These are phyloP conservation scores for Dothideomycetidae sp. DNA, from an alignment of 2,329 filamentous ascomycete species.

Conservation along the genomic window DNA sequence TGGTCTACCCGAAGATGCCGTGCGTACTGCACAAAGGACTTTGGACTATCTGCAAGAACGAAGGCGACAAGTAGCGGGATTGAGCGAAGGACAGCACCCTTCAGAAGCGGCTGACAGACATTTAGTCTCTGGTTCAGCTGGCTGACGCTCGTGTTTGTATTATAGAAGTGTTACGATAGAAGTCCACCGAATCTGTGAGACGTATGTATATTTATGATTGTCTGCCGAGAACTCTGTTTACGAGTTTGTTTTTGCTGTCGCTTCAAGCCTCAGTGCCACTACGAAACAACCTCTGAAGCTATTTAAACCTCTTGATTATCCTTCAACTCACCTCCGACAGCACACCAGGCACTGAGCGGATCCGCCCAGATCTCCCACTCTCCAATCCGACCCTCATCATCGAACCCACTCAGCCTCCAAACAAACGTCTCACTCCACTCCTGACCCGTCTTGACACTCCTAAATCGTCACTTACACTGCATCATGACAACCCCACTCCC, in stretches of 20 bases:
- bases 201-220: too few relatives aligned
- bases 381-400: slow-evolving; percentile 21
- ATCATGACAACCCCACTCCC: slow-evolving; percentile 18
- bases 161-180: too few relatives aligned
- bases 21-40: slow-evolving; percentile 50
- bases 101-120: too few relatives aligned
- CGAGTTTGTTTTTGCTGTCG: too few relatives aligned
- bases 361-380: slow-evolving; percentile 26
- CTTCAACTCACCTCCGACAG: slow-evolving; percentile 14
- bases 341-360: slow-evolving; percentile 23
- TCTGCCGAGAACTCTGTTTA: too few relatives aligned
- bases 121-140: too few relatives aligned
- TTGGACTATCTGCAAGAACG: slow-evolving; percentile 26
- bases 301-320: too few relatives aligned
- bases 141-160: too few relatives aligned
- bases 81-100: too few relatives aligned
- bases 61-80: background rate
- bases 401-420: slow-evolving; percentile 21
- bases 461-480: slow-evolving; percentile 18
- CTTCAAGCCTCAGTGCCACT: too few relatives aligned
- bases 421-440: slow-evolving; percentile 22
- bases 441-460: slow-evolving; percentile 20
- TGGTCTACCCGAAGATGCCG: slow-evolving; percentile 59
- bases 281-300: too few relatives aligned
- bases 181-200: too few relatives aligned